A percentile compares a stretch with the other conserved stretches of the same genome.
Conservation (phyloP, 371 early-diverging fungal genomes). For the Mucor velutinosus region DNA sequence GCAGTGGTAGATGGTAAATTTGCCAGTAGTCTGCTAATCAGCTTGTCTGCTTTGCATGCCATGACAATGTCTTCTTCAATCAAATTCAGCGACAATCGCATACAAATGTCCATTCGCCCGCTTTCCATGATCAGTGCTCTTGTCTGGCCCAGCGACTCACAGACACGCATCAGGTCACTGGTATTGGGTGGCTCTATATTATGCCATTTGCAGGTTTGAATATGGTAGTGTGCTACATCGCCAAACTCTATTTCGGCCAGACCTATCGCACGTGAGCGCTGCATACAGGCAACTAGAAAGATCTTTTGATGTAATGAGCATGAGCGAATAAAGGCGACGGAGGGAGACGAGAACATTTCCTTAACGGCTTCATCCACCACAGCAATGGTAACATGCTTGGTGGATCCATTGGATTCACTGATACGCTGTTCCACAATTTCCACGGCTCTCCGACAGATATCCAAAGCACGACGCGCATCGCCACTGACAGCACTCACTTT, state of each 20-base stretch:
- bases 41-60: conserved; percentile 67
- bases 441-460: conserved; percentile 90
- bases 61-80: conserved; percentile 75
- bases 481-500: conserved; percentile 96
- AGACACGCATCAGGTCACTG: conserved; percentile 67
- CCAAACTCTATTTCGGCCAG: conserved; percentile 76
- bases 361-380: conserved; percentile 79
- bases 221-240: conserved; percentile 55
- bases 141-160: conserved; percentile 71
- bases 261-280: conserved; percentile 67
- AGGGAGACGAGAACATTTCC: conserved; percentile 83
- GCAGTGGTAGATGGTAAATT: conserved; percentile 7
- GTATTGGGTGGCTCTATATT: conserved; percentile 62
- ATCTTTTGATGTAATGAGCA: conserved; percentile 84
- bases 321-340: conserved; percentile 70
- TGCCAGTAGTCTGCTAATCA: conserved; percentile 15
- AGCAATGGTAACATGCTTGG: conserved; percentile 68
- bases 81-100: conserved; percentile 71
- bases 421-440: conserved; percentile 74
- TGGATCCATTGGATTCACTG: not conserved
- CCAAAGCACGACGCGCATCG: conserved; percentile 95
- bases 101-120: conserved; percentile 71
- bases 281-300: conserved; percentile 75
- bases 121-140: conserved; percentile 67
- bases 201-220: conserved; percentile 69